A percentile compares a stretch with the other conserved stretches of the same genome.
These are phyloP conservation scores for Fagus crenata DNA, from an alignment of 306 rosid genomes.

Conservation along the genomic window DNA sequence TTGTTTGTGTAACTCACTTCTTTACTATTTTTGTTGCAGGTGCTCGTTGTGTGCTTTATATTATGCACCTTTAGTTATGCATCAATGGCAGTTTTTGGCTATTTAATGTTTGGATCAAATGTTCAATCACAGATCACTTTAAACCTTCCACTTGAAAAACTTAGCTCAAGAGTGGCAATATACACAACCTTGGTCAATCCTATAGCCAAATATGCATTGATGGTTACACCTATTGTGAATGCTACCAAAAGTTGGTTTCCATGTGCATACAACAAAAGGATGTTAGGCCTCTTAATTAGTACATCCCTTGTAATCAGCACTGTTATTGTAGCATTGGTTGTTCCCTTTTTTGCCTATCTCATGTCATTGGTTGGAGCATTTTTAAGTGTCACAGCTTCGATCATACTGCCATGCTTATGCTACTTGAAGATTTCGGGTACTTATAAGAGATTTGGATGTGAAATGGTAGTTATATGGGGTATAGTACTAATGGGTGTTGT, in stretches of 20 bases:
- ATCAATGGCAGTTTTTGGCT: constrained; percentile 73
- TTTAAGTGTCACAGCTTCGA: constrained; percentile 59
- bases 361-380: constrained; percentile 76
- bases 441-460: constrained; percentile 35
- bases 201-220: constrained; percentile 67
- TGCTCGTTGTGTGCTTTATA: constrained; percentile 52
- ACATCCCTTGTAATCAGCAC: constrained; percentile 45
- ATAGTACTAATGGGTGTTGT: constrained; percentile 42
- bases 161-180: constrained; percentile 67
- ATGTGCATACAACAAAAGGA: constrained; percentile 30
- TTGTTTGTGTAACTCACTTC: not conserved
- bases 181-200: constrained; percentile 76
- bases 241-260: constrained; percentile 51
- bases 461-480: constrained; percentile 18
- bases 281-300: constrained; percentile 30
- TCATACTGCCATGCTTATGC: constrained; percentile 63
- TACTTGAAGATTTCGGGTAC: constrained; percentile 66
- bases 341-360: constrained; percentile 60
- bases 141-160: constrained; percentile 50
- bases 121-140: constrained; percentile 68
- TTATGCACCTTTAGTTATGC: constrained; percentile 63
- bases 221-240: constrained; percentile 63
- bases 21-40: constrained; percentile 42
- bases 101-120: constrained; percentile 60
- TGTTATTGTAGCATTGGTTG: constrained; percentile 42